Evolutionary conservation across 2,329 filamentous ascomycete species (phyloP).

Genomic region (Chaetomium strumarium): DNA sequence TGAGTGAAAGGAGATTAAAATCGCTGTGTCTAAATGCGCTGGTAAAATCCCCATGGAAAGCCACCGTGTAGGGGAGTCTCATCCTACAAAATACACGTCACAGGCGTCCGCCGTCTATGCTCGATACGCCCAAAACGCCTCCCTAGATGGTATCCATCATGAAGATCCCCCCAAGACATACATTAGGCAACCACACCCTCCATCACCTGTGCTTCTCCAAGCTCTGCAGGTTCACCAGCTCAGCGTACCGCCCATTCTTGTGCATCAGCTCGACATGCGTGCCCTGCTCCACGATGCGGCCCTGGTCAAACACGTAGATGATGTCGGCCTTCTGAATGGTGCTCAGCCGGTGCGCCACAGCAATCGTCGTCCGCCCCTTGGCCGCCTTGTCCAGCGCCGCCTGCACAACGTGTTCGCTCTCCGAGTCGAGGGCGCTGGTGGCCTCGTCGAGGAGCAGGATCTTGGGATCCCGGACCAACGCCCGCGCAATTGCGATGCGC

Average conservation of each 20-base stretch:
- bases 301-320: constrained; percentile 95
- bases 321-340: constrained; percentile 93
- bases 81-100: too few relatives aligned
- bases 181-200: background rate
- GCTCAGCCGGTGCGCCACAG: constrained; percentile 84
- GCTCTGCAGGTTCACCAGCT: constrained; percentile 75
- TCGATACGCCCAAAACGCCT: background rate
- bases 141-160: too few relatives aligned
- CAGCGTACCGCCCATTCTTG: constrained; percentile 65
- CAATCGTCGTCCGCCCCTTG: constrained; percentile 82
- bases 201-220: constrained; percentile 50
- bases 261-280: constrained; percentile 69
- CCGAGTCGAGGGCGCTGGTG: constrained; percentile 68
- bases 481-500: constrained; percentile 86
- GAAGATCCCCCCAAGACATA: background rate
- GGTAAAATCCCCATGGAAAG: too few relatives aligned
- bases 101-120: background rate
- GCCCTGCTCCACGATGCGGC: constrained; percentile 77
- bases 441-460: constrained; percentile 81
- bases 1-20: too few relatives aligned
- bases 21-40: too few relatives aligned
- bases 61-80: too few relatives aligned
- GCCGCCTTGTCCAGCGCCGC: constrained; percentile 75
- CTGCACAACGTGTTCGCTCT: constrained; percentile 75
- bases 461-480: constrained; percentile 83